Base-by-base conservation (phyloP, 768 basidiomycete genomes). In the Xerocomus brunneocitrinus region DNA sequence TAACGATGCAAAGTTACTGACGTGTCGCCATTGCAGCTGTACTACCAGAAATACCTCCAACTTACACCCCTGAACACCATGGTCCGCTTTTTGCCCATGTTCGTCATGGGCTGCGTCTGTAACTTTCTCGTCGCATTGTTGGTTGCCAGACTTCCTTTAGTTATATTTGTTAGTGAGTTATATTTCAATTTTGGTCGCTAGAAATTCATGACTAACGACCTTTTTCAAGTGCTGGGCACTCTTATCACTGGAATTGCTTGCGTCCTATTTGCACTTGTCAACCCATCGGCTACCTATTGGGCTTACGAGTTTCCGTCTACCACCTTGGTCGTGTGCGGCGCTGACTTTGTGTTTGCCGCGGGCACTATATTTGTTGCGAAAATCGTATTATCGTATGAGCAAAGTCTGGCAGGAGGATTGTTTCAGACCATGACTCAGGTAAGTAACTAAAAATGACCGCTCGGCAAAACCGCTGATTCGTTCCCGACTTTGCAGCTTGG, bases 341-440 rank as follows among this genome's bases (percentile, higher is more conserved):
- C 82, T 1, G 90, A 91, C 62, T 88, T 91, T 56, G 81, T 87
- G 2, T 91, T 82, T 61, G 73, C 89, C 0, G 71, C 82, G 0
- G 90, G 89, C 3, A 86, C 85, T 5, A 70, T 91, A 14, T 91
- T 86, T 59, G 79, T 89, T 40, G 85, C 88, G 3, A 85, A 84
- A 61, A 75, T 85, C 9, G 76, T 81, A 2, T 65, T 77, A 1
- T 82, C 81, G 3, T 76, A 85, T 50, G 89, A 91, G 59, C 89
- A 91, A 67, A 84, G 82, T 67, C 73, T 91, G 4, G 82, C 84
- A 5, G 89, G 87, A 3, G 89, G 82, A 10, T 54, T 90, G 19
- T 90, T 91, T 67, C 85, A 87, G 63, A 89, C 89, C 1, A 82
- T 91, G 79, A 84, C 79, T 5, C 85, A 87, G 73, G 84, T 82